Percentiles rank a stretch among this genome's conserved stretches.
These are phyloP conservation scores for Sphagnum magellanicum DNA, from an alignment of 228 moss, liverwort and hornwort species.

Conservation along the genomic window DNA sequence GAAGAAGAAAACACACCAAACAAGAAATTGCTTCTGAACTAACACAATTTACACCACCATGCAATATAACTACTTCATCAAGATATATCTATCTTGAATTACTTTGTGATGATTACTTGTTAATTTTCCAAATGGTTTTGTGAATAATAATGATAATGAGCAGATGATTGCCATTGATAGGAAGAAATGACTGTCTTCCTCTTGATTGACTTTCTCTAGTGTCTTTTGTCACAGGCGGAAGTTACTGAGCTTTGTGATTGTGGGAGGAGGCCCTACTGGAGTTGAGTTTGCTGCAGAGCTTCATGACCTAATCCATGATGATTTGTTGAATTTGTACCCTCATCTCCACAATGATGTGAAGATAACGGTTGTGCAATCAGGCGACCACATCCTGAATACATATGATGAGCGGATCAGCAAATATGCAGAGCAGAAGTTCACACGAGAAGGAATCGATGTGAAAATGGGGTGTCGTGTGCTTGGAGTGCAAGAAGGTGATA, in stretches of 20 bases:
- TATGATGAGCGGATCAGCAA: constrained; percentile 88
- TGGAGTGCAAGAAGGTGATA: constrained; percentile 55
- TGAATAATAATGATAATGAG: too few relatives aligned
- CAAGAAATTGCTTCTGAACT: too few relatives aligned
- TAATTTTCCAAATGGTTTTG: too few relatives aligned
- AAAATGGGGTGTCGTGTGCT: constrained; percentile 72
- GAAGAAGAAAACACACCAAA: too few relatives aligned
- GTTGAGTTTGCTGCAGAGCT: constrained; percentile 96
- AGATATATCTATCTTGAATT: too few relatives aligned
- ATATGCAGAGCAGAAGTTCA: constrained; percentile 86
- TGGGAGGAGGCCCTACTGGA: constrained; percentile 97
- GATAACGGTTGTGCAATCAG: constrained; percentile 89
- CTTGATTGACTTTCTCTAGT: too few relatives aligned
- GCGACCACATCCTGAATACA: constrained; percentile 91
- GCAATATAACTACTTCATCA: too few relatives aligned
- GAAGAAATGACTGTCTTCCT: too few relatives aligned
- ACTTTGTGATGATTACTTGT: too few relatives aligned
- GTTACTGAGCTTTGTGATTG: constrained; percentile 76
- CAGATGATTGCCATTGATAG: too few relatives aligned
- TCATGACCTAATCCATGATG: constrained; percentile 89
- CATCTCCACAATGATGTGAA: constrained; percentile 27
- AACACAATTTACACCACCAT: too few relatives aligned
- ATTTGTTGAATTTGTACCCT: constrained; percentile 67
- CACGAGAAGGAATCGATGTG: constrained; percentile 72
- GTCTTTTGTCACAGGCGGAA: constrained; percentile 21